Evolutionary conservation across 2,329 filamentous ascomycete species (phyloP).

Genomic region (Ceratocystis cubensis): DNA sequence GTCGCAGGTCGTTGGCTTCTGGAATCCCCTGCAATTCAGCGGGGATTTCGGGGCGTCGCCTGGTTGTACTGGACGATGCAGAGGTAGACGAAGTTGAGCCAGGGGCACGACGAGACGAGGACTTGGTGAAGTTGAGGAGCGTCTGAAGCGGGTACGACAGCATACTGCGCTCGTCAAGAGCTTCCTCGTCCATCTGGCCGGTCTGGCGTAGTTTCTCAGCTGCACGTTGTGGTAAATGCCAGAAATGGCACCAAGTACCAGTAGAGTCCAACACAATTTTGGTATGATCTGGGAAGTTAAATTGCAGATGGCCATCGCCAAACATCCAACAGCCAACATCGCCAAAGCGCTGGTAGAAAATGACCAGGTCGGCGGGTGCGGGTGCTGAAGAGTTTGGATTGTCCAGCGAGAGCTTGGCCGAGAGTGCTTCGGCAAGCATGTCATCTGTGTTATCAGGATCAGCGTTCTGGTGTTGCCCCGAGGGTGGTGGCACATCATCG

Average conservation of each 20-base stretch:
- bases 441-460: constrained; percentile 17
- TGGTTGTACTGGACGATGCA: constrained; percentile 32
- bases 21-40: constrained; percentile 51
- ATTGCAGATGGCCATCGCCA: constrained; percentile 63
- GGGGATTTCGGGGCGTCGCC: constrained; percentile 48
- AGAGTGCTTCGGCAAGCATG: constrained; percentile 13
- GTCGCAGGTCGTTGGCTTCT: constrained; percentile 57
- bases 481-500: constrained; percentile 44
- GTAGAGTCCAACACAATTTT: constrained; percentile 67
- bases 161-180: constrained; percentile 56
- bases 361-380: constrained; percentile 46
- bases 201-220: constrained; percentile 51
- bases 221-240: constrained; percentile 60
- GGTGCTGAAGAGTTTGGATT: constrained; percentile 13
- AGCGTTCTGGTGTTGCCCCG: not conserved
- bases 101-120: constrained; percentile 30
- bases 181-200: constrained; percentile 57
- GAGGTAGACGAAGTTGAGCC: constrained; percentile 23
- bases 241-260: constrained; percentile 66
- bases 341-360: constrained; percentile 70
- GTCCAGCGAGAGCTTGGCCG: constrained; percentile 15
- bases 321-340: constrained; percentile 76
- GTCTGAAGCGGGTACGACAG: constrained; percentile 61
- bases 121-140: constrained; percentile 53
- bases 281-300: constrained; percentile 81